A percentile compares a stretch with the other conserved stretches of the same genome.
These are phyloP conservation scores for Eucalyptus cloeziana DNA, from an alignment of 345 rosid species.

Conservation along the genomic window DNA sequence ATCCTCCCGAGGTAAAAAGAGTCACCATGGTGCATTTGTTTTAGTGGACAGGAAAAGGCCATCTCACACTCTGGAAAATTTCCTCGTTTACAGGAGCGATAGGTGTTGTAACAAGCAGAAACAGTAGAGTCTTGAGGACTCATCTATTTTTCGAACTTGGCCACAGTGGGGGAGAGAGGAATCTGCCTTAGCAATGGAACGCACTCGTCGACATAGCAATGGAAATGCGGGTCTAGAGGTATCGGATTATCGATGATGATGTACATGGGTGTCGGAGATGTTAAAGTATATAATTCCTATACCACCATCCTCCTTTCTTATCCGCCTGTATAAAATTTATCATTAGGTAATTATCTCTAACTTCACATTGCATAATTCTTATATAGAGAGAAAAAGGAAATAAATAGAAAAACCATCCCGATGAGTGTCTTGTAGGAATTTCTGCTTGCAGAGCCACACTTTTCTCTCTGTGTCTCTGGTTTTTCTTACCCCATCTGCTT, in stretches of 20 bases:
- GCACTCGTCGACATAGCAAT: background rate
- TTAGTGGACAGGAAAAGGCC: background rate
- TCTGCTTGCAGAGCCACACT: background rate
- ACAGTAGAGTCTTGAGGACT: background rate
- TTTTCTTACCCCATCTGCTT: background rate
- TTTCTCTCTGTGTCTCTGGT: background rate
- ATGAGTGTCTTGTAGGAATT: background rate
- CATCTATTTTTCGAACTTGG: background rate
- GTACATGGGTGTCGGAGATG: background rate
- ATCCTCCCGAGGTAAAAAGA: conserved; percentile 36
- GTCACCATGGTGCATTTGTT: background rate
- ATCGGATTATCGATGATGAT: background rate
- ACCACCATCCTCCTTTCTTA: background rate
- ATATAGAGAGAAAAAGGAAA: background rate
- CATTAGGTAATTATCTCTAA: background rate
- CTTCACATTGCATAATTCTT: background rate
- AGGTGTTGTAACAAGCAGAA: background rate
- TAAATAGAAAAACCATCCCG: background rate
- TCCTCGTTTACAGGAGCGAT: background rate
- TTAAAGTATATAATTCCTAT: background rate
- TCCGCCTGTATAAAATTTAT: background rate
- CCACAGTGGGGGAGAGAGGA: background rate
- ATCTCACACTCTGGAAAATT: background rate
- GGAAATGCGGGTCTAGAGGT: background rate
- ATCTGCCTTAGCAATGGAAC: background rate